Base-by-base conservation (phyloP, 2,329 filamentous ascomycete species). In the Apiospora marii region DNA sequence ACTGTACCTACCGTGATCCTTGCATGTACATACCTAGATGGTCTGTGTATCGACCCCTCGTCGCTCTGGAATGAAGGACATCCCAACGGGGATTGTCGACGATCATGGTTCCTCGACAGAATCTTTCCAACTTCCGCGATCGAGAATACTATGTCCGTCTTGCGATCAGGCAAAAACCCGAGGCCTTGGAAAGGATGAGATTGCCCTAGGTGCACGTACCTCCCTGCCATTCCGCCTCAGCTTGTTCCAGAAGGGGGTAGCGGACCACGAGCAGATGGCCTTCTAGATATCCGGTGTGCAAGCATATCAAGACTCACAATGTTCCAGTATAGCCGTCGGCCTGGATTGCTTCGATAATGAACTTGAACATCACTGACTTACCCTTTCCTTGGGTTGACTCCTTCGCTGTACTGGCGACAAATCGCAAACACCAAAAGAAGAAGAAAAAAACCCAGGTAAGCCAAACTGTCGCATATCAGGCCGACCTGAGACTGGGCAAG, bases 141-240 rank as follows among this genome's bases (percentile, higher is more conserved):
- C 58, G 58, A 64, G 58, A n/a, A 64, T 41, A 14, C 37, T 37
- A 34, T 64, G 58, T 41, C 16, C 41, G 34, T 64, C 22, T 41
- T 64, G 58, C 58, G 34, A 64, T 64, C 58, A 64, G 58, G 58
- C 58, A 64, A 64, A 53, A 64, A 64, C 58, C 58, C 58, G 58
- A 64, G 58, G 58, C 58, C 19, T 64, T 64, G 58, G 58, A 37
- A 41, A n/a, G 2, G 22, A 13, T 14, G 58, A 41, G 58, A 64
- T 64, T 37, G 58, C 58, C 58, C 58, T 64, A 64, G 30, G 34
- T 41, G 58, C 34, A 64, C 58, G 58, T n/a, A n/a, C 58, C 58
- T 64, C 22, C 58, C 58, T 64, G 41, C 58, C 34, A 64, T 64
- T 64, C 19, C 58, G 41, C 58, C 58, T 64, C 58, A 41, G n/a